Evolutionary conservation across 2,329 filamentous ascomycete genomes (phyloP).

Genomic region (Exophiala dermatitidis): DNA sequence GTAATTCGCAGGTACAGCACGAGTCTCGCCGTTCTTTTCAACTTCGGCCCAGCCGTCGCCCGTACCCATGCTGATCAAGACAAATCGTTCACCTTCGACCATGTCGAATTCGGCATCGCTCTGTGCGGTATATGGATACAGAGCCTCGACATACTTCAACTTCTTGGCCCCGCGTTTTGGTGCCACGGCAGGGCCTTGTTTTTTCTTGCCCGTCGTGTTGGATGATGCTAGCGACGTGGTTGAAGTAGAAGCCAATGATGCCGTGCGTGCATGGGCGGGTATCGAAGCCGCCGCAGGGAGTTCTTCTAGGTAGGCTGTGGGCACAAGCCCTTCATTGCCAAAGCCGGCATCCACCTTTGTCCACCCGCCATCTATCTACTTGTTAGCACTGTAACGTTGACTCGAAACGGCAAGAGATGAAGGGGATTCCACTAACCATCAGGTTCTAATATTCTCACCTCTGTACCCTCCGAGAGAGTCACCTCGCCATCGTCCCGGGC

Average conservation of each 20-base stretch:
- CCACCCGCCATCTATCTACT: conserved; percentile 78
- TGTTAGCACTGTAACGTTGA: conserved; percentile 13
- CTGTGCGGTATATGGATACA: conserved; percentile 86
- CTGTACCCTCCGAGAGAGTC: conserved; percentile 67
- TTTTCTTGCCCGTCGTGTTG: conserved; percentile 51
- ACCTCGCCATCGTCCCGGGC: conserved; percentile 75
- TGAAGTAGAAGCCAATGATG: conserved; percentile 71
- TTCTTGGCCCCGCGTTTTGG: conserved; percentile 89
- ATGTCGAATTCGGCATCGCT: conserved; percentile 85
- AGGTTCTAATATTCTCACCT: conserved; percentile 70
- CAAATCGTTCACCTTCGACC: conserved; percentile 82
- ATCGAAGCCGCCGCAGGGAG: conserved; percentile 37
- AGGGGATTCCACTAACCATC: conserved; percentile 62
- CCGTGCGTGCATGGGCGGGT: conserved; percentile 48
- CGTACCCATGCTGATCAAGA: conserved; percentile 76
- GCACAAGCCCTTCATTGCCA: conserved; percentile 72
- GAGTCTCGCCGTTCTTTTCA: conserved; percentile 73
- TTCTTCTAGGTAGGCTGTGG: conserved; percentile 74
- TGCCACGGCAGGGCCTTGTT: conserved; percentile 86
- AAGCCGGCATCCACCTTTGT: conserved; percentile 69
- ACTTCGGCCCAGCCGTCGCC: conserved; percentile 98
- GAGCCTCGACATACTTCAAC: conserved; percentile 80
- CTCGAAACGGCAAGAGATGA: not conserved
- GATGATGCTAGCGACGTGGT: conserved; percentile 58
- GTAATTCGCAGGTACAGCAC: conserved; percentile 88